These are phyloP conservation scores for Epichloe aotearoae DNA, from an alignment of 2,329 filamentous ascomycete species.

Conservation along the genomic window DNA sequence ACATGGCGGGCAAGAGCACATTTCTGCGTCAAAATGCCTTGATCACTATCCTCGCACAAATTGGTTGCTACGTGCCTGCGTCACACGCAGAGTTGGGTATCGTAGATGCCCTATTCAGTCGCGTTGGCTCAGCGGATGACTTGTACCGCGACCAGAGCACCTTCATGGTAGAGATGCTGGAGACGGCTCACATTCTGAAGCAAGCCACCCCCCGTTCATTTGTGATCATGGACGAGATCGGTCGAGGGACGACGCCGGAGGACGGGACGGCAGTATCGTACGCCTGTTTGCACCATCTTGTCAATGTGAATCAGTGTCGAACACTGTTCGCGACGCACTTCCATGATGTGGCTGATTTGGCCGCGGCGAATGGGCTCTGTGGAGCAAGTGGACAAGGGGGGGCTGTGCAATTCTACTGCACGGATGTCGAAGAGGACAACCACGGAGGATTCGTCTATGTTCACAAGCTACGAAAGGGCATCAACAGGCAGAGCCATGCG, in stretches of 20 bases:
- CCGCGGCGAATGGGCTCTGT: constrained; percentile 35
- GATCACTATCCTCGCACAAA: constrained; percentile 85
- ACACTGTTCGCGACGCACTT: constrained; percentile 94
- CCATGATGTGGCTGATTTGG: constrained; percentile 70
- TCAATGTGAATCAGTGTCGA: constrained; percentile 62
- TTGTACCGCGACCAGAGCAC: constrained; percentile 92
- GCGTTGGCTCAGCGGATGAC: constrained; percentile 88
- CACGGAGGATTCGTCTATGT: constrained; percentile 69
- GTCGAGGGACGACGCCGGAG: constrained; percentile 82
- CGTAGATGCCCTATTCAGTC: constrained; percentile 91
- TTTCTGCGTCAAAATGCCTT: constrained; percentile 92
- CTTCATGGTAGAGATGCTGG: constrained; percentile 99
- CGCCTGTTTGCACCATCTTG: constrained; percentile 75
- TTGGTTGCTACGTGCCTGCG: constrained; percentile 85
- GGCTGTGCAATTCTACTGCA: constrained; percentile 65
- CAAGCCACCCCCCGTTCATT: constrained; percentile 74
- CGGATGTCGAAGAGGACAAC: constrained; percentile 67
- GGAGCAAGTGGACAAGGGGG: constrained; percentile 19
- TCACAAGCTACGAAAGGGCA: constrained; percentile 65
- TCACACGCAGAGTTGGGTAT: constrained; percentile 74
- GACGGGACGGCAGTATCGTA: constrained; percentile 86
- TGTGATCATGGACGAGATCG: constrained; percentile 97
- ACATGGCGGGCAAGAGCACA: constrained; percentile 97
- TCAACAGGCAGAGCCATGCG: constrained; percentile 81
- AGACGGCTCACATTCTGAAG: constrained; percentile 81